Evolutionary conservation across 1,139 yeast species (phyloP).

Genomic region (Blastobotrys illinoisensis): DNA sequence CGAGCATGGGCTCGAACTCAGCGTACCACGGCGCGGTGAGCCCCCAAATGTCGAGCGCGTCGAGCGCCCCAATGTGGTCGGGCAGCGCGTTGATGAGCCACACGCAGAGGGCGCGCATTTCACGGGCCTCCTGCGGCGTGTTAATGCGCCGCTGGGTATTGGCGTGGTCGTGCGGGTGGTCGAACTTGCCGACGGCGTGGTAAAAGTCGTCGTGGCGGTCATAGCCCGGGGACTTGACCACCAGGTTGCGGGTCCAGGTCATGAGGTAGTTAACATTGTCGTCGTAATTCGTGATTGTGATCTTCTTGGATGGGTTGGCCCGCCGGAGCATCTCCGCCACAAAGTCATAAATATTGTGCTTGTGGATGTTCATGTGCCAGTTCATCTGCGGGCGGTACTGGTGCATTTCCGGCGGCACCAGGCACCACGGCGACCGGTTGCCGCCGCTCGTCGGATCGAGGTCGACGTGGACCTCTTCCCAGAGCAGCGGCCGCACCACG

Average conservation of each 20-base stretch:
- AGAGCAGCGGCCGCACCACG: constrained; percentile 8
- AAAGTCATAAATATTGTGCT: constrained; percentile 5
- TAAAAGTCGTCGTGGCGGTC: not conserved
- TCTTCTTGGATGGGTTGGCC: not conserved
- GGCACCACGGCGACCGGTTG: constrained; percentile 4
- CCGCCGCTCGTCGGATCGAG: constrained; percentile 6
- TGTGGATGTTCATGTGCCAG: constrained; percentile 8
- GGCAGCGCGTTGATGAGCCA: constrained; percentile 5
- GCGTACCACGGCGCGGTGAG: constrained; percentile 6
- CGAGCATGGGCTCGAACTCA: constrained; percentile 1
- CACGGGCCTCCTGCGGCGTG: not conserved
- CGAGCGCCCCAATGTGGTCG: constrained; percentile 5
- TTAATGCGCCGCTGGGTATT: not conserved
- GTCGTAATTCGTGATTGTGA: constrained; percentile 1
- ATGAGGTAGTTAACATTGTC: constrained; percentile 4
- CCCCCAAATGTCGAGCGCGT: constrained; percentile 10
- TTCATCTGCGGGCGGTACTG: constrained; percentile 5
- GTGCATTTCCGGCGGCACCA: constrained; percentile 8
- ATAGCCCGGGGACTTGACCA: constrained; percentile 6
- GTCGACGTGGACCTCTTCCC: constrained; percentile 10
- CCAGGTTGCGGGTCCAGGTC: constrained; percentile 9
- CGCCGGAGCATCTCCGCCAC: not conserved
- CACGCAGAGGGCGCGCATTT: not conserved
- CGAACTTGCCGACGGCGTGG: not conserved
- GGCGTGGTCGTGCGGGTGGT: not conserved